Percentiles rank a stretch among this genome's conserved stretches.
Evolutionary conservation across 2,329 filamentous ascomycete species (phyloP).

Genomic region (Xylariaceae sp.): DNA sequence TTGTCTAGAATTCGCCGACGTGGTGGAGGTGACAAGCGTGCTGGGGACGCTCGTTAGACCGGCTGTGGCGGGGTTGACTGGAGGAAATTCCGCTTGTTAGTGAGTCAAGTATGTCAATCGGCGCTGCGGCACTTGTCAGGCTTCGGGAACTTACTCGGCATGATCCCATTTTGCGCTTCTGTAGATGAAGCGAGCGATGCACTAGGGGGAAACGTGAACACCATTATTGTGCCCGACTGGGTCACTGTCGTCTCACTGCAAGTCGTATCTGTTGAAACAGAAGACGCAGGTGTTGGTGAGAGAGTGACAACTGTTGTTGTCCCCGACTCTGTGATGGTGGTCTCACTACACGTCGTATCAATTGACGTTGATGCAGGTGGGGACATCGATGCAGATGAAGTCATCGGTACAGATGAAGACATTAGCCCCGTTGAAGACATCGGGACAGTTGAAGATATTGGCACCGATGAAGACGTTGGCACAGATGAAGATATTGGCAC

Average conservation of each 20-base stretch:
- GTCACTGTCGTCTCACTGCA: conserved; percentile 20
- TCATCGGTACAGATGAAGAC: background rate
- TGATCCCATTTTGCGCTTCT: conserved; percentile 7
- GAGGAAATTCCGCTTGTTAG: conserved; percentile 9
- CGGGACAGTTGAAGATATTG: background rate
- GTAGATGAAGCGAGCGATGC: conserved; percentile 6
- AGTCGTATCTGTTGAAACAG: conserved; percentile 15
- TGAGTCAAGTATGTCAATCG: background rate
- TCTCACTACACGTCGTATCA: conserved; percentile 21
- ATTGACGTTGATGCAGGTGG: background rate
- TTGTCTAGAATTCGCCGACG: conserved; percentile 14
- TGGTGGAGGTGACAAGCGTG: conserved; percentile 28
- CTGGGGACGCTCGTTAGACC: conserved; percentile 15
- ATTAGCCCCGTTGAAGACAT: background rate
- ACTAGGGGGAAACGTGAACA: conserved; percentile 12
- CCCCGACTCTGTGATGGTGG: conserved; percentile 17
- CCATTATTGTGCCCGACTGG: conserved; percentile 9
- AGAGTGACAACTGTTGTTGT: conserved; percentile 16
- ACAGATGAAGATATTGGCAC: background rate
- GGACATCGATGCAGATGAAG: background rate
- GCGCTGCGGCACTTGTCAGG: background rate
- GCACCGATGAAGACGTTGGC: background rate
- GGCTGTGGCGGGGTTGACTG: conserved; percentile 20
- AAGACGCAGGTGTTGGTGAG: background rate
- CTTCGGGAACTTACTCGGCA: conserved; percentile 18